Evolutionary conservation across 331 rosid species (phyloP), one percentile per base, ranked within the genome.

Genomic region (Saraca asoca): DNA sequence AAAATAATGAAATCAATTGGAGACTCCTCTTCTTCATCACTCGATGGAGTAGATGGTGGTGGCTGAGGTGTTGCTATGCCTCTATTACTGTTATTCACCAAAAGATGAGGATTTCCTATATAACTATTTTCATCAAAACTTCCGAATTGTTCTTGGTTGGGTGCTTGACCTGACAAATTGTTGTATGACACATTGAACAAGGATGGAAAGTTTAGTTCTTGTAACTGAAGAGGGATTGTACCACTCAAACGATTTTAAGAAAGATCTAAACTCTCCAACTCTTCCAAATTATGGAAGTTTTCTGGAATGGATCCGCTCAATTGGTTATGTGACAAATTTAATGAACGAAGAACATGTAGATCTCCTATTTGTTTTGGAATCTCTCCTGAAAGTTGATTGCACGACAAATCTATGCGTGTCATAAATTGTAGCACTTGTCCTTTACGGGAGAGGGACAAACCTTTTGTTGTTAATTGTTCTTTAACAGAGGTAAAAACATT

Each of bases 331-430:
- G 75, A 59, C 2, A 59, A 58, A 34, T 49, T 70, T 31, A 69
- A 5, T 4, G 37, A 56, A 12, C 0, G 65, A 2, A 69, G 9
- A 7, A 18, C 10, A 2, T 5, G 7, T 20, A 44, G 17, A 34
- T 69, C 39, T 57, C 66, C 74, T 10, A 69, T 7, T 34, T 57
- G 18, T 1, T 0, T 7, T 8, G 58, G 74, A 34, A 70, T 69
- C 0, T 34, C 10, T 43, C 66, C 50, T 0, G 50, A 7, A 6
- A 69, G 38, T 0, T 45, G 4, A 6, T 69, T 69, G 7, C 11
- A 4, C 29, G 66, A 69, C 38, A 69, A 33, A 58, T 69, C 68
- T n/a, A 69, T 24, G 15, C 65, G 58, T 29, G 49, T 18, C 48
- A 63, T 45, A n/a, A 50, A 14, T 5, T 42, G 7, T 2, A 58